phyloP scores from a whole-genome alignment of 2,329 filamentous ascomycete species.

The Fusarium neocosmosporiellum region DNA sequence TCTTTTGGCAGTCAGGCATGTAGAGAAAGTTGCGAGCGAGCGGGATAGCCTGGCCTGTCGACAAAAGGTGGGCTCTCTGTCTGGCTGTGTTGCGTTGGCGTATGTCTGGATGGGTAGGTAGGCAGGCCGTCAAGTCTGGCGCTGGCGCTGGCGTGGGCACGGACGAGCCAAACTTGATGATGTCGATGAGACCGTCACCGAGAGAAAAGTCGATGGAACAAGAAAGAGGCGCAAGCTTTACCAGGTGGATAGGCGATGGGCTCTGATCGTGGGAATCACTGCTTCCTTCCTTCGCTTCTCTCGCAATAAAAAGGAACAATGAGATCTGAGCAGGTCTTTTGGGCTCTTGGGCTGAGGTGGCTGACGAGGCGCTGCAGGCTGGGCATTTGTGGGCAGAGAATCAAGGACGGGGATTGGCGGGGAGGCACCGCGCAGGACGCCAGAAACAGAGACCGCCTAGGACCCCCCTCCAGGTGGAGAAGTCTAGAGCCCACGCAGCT shows the following conservation, averaged over 20 bases:
- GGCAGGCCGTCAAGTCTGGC: not conserved
- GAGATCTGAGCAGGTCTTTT: not conserved
- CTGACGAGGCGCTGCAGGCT: constrained; percentile 33
- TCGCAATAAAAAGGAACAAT: constrained; percentile 1
- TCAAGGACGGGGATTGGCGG: constrained; percentile 3
- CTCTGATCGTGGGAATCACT: not conserved
- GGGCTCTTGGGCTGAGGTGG: constrained; percentile 33
- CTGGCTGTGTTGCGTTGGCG: constrained; percentile 9
- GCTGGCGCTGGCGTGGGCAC: constrained; percentile 14
- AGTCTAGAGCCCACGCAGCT: constrained; percentile 19
- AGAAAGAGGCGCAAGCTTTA: constrained; percentile 28
- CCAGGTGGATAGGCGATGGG: constrained; percentile 6
- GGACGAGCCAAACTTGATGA: not conserved
- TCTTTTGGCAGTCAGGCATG: not conserved
- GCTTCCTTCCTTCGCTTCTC: constrained; percentile 1
- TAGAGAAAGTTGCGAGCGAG: not conserved
- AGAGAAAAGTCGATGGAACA: constrained; percentile 11
- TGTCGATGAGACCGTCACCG: not conserved
- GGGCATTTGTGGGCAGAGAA: constrained; percentile 10
- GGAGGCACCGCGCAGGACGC: not conserved
- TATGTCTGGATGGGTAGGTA: not conserved
- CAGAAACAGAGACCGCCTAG: constrained; percentile 16
- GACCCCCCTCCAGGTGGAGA: constrained; percentile 24
- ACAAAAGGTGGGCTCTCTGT: constrained; percentile 13
- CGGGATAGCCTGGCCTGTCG: not conserved